These are phyloP conservation scores for Podospora tetraspora DNA, from an alignment of 495 filamentous ascomycete genomes.

Conservation along the genomic window DNA sequence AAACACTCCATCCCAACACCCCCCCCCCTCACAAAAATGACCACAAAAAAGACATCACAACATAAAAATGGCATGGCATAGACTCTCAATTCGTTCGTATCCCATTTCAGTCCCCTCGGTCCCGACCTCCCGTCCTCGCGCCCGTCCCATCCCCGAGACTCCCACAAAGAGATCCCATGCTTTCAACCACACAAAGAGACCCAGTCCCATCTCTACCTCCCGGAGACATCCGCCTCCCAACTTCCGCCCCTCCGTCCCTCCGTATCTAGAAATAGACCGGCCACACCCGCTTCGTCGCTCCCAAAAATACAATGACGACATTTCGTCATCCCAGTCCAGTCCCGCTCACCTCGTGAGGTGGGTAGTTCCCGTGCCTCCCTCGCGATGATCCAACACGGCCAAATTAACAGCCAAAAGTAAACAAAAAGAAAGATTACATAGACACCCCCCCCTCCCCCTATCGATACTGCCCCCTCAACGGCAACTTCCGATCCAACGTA, in stretches of 20 bases:
- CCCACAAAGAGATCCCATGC: neutral
- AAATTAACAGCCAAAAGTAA: neutral
- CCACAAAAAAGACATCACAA: no score
- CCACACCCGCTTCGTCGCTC: neutral
- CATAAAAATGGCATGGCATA: neutral
- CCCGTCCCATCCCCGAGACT: neutral
- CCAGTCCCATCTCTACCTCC: neutral
- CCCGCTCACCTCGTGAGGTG: no score
- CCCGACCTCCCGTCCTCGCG: neutral
- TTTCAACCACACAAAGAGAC: neutral
- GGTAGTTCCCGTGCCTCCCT: no score
- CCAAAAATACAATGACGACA: neutral
- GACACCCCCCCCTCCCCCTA: no score
- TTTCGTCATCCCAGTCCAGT: neutral
- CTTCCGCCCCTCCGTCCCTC: neutral
- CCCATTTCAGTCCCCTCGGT: neutral
- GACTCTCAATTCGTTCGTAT: neutral
- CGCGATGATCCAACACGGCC: neutral
- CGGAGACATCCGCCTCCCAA: neutral
- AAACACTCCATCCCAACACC: neutral
- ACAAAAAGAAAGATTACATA: neutral
- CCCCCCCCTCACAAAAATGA: no score
- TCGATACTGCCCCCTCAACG: neutral
- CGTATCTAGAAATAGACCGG: neutral
- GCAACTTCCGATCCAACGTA: neutral